Evolutionary conservation across 306 rosid genomes (phyloP), one percentile per base, ranked within the genome.

Genomic region (Lathyrus tuberosus): DNA sequence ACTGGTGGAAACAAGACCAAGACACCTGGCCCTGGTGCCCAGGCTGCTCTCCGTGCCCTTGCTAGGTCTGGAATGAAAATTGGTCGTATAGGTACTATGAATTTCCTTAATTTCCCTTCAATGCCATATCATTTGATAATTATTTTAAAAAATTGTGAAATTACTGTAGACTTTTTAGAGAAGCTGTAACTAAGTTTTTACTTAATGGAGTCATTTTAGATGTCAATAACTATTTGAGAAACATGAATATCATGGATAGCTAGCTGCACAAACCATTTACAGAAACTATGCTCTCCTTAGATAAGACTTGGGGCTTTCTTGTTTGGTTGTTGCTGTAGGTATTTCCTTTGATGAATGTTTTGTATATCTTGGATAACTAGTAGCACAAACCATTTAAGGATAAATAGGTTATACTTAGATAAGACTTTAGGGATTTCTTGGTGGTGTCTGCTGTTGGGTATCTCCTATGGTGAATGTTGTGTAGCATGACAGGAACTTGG

Each of bases 11-110:
- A 91, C 86, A 91, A 91, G 79, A 88, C 96, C 0, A 88, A 91
- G 49, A 91, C 97, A 4, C 97, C 97, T 0, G 97, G 97, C 42
- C 97, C 97, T 5, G 97, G 97, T 74, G 96, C 97, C 40, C 97
- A 91, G 74, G 87, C 96, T 73, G 97, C 97, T 24, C 96, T 91
- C 5, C 88, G 96, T 4, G 97, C 97, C 9, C 89, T 91, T 68
- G 96, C 97, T 79, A 91, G 97, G 20, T 88, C 96, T 44, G 96
- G 97, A 68, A 91, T 91, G 97, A 91, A 87, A 79, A 85, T 91
- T 77, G 97, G 97, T 5, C 93, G 97, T n/a, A 91, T 91, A 68
- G 97, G 97, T 91, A 78, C 42, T 52, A 7, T 15, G 11, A 6
- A 6, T 40, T 18, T 41, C 0, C 49, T 11, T 1, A 0, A 10